Conservation (phyloP, 2,329 filamentous ascomycete species). For the Hirsutella minnesotensis region DNA sequence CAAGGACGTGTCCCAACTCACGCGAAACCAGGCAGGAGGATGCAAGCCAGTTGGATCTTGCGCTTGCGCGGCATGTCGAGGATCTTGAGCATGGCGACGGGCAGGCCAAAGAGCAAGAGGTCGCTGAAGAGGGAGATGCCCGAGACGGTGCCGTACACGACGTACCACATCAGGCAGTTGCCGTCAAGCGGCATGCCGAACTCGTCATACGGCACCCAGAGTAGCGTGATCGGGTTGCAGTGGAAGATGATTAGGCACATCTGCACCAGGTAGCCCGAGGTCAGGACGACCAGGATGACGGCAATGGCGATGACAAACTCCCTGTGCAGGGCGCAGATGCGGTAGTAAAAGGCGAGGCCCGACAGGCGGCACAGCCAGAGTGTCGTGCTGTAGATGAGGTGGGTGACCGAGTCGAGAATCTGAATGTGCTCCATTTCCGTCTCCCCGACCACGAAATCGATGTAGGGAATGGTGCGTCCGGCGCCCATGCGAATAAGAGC, state of each 20-base stretch:
- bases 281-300: constrained; percentile 1
- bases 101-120: constrained; percentile 3
- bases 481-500: neutral
- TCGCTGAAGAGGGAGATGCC: constrained; percentile 1
- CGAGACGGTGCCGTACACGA: neutral
- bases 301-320: constrained; percentile 1
- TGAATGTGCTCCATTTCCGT: neutral
- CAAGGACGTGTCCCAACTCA: neutral
- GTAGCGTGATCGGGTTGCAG: constrained; percentile 1
- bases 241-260: constrained; percentile 2
- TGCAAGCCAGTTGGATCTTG: constrained; percentile 2
- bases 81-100: constrained; percentile 1
- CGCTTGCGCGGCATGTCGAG: constrained; percentile 1
- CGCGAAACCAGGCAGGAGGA: constrained; percentile 2
- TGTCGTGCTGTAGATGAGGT: constrained; percentile 2
- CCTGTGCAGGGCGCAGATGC: constrained; percentile 1
- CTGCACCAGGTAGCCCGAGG: constrained; percentile 1
- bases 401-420: neutral
- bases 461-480: neutral
- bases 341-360: constrained; percentile 4
- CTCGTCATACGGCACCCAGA: neutral
- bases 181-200: neutral
- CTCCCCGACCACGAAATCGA: neutral
- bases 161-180: neutral
- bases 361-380: constrained; percentile 1